Evolutionary conservation across 768 basidiomycete genomes (phyloP), one percentile per base, ranked within the genome.

Genomic region (Holtermannia corniformis): DNA sequence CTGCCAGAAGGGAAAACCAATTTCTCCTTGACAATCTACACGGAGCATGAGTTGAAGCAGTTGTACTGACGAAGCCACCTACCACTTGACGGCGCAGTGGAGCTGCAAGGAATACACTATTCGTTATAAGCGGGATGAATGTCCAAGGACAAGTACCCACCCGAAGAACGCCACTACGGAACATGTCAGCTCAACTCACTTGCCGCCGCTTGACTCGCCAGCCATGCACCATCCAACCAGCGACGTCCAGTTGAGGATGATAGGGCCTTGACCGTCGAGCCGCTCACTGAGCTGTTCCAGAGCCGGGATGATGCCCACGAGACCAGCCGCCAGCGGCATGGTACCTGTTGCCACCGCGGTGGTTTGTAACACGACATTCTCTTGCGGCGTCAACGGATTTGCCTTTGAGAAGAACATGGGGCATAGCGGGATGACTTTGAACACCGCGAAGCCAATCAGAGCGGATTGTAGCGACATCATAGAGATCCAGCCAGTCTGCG

Each of bases 81-180:
- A 90, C 88, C 64, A 93, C 90, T 81, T 95, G 91, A 67, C 87
- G 87, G 44, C 93, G 82, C 24, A 97, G 79, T 5, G 92, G 93
- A 14, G 91, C 89, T 1, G 93, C 93, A 41, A 97, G 77, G 71
- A 96, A 93, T n/a, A 96, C 92, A 3, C 87, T 87, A 52, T 3
- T 40, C 27, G 7, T 40, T 23, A 54, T 12, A 23, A 28, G 10
- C 32, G 32, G 10, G 16, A 7, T 37, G 32, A 37, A 16, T 37
- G 32, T 37, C 32, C 16, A 37, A 37, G 22, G 26, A 24, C 13
- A 5, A 12, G 49, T 59, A 42, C 68, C 45, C 54, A 85, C 81
- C 92, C 93, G 73, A 96, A 97, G 75, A 91, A 97, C 3, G 92
- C 92, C 23, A 93, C 80, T 4, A 84, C 85, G 57, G 79, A 83